These are phyloP conservation scores for Fabrea salina DNA, from an alignment of 169 alveolate genomes.

Conservation along the genomic window DNA sequence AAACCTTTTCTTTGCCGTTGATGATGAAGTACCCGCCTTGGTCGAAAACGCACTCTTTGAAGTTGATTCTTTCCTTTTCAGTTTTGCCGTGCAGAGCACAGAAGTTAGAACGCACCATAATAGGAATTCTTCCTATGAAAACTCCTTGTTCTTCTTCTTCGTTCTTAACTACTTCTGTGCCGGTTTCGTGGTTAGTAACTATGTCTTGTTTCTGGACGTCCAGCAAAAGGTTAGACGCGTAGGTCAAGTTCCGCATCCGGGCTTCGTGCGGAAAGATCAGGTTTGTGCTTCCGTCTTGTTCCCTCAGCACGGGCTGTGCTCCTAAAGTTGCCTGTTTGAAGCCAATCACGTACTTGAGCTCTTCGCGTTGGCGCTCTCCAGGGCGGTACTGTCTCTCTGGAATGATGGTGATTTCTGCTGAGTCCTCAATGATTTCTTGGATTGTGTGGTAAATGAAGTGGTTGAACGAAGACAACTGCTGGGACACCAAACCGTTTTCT, in stretches of 20 bases:
- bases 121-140: slow-evolving; percentile 94
- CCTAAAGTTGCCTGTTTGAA: slow-evolving; percentile 92
- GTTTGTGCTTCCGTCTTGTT: slow-evolving; percentile 87
- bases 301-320: slow-evolving; percentile 88
- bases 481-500: slow-evolving; percentile 94
- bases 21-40: slow-evolving; percentile 99
- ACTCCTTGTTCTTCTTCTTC: slow-evolving; percentile 81
- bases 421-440: slow-evolving; percentile 94
- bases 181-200: slow-evolving; percentile 57
- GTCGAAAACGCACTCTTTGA: slow-evolving; percentile 97
- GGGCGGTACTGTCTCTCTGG: slow-evolving; percentile 86
- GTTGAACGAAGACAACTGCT: slow-evolving; percentile 95
- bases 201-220: slow-evolving; percentile 75
- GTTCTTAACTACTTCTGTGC: slow-evolving; percentile 49
- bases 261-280: slow-evolving; percentile 97
- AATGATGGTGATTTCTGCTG: slow-evolving; percentile 88
- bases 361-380: slow-evolving; percentile 74
- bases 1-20: slow-evolving; percentile 98
- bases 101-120: slow-evolving; percentile 95
- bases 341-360: slow-evolving; percentile 84
- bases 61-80: slow-evolving; percentile 87
- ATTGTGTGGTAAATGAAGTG: slow-evolving; percentile 92
- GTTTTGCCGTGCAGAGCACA: slow-evolving; percentile 91
- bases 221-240: slow-evolving; percentile 70
- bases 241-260: slow-evolving; percentile 94